Conservation (phyloP, 2,329 filamentous ascomycete genomes). For the Penicillium sclerotigenum region DNA sequence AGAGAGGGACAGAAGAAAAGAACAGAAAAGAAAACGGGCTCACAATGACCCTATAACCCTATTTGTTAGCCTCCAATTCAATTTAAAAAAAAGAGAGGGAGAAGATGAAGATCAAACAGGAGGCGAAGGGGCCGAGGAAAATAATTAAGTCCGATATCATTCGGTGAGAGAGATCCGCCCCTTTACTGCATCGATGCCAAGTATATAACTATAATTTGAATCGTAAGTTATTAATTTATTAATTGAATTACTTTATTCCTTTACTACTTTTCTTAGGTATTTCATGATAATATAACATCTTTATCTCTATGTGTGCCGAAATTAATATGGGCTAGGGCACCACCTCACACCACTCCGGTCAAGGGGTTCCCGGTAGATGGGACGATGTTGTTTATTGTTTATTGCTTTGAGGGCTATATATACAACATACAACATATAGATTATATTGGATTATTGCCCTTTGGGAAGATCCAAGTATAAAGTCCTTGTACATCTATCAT, state of each 20-base stretch:
- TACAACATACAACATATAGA: no score
- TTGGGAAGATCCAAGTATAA: no score
- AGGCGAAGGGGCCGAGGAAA: conserved; percentile 11
- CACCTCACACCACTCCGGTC: conserved; percentile 16
- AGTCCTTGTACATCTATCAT: not conserved
- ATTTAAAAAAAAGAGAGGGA: not conserved
- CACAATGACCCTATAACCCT: conserved; percentile 1
- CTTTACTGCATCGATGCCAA: not conserved
- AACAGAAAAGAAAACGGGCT: not conserved
- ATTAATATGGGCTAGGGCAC: no score
- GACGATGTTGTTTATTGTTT: no score
- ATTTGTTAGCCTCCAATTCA: not conserved
- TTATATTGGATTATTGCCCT: no score
- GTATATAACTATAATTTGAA: not conserved
- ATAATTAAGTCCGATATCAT: conserved; percentile 24
- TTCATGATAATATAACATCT: no score
- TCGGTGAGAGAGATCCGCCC: conserved; percentile 20
- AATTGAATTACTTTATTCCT: not conserved
- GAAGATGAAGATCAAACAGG: not conserved
- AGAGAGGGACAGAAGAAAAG: not conserved
- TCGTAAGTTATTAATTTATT: not conserved
- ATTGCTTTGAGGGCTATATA: no score
- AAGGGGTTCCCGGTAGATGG: not conserved
- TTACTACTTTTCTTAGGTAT: no score
- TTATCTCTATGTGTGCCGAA: no score